These are phyloP conservation scores for Lasiodiplodia sp. DNA, from an alignment of 2,329 filamentous ascomycete genomes.

Conservation along the genomic window DNA sequence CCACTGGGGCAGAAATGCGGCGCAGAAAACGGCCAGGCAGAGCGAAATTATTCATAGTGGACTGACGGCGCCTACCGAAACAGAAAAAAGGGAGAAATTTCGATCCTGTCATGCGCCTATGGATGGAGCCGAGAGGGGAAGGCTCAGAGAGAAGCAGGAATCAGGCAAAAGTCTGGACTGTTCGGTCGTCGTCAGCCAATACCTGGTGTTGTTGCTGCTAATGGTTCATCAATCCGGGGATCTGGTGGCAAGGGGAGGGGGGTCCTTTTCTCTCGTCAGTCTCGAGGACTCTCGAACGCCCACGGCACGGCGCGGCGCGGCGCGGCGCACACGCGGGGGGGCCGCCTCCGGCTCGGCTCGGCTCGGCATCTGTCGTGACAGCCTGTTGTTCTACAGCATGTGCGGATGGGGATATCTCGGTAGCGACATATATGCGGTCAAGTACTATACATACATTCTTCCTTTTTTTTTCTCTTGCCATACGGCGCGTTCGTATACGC, in stretches of 20 bases:
- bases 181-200: neutral
- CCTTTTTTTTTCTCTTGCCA: neutral
- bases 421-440: neutral
- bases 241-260: neutral
- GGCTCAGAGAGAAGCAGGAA: neutral
- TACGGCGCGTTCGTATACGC: neutral
- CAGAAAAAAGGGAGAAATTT: neutral
- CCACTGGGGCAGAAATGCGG: too few relatives aligned
- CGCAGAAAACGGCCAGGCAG: too few relatives aligned
- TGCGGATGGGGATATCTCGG: neutral
- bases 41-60: too few relatives aligned
- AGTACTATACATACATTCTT: neutral
- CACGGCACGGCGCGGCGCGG: neutral
- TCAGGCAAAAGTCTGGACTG: neutral
- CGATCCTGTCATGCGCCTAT: neutral
- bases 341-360: neutral
- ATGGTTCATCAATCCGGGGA: neutral
- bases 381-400: neutral
- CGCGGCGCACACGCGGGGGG: too few relatives aligned
- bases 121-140: neutral
- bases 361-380: neutral
- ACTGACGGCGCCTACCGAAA: too few relatives aligned
- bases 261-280: too few relatives aligned
- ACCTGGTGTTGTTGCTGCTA: neutral
- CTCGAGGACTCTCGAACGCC: neutral